Percentiles rank a stretch among this genome's conserved stretches.
These are phyloP conservation scores for Linnemannia exigua DNA, from an alignment of 192 early-diverging fungal genomes.

Conservation along the genomic window DNA sequence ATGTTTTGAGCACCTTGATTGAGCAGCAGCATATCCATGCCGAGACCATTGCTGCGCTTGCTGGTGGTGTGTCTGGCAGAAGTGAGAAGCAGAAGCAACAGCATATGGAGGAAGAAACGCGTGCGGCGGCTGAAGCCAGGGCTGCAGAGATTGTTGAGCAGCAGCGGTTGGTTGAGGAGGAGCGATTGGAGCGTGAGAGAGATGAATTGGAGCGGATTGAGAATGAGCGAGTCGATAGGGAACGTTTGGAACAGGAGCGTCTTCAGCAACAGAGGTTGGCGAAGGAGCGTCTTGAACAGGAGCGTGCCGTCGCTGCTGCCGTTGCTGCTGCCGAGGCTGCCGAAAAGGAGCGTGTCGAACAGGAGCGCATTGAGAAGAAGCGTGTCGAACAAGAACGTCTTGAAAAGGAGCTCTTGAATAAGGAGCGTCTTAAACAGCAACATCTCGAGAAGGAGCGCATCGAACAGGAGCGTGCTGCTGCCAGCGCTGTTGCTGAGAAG, in stretches of 20 bases:
- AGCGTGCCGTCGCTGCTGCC: background rate
- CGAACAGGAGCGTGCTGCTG: slow-evolving; percentile 18
- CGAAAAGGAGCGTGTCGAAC: slow-evolving; percentile 2
- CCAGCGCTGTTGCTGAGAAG: slow-evolving; percentile 1
- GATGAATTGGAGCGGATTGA: background rate
- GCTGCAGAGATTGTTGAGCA: background rate
- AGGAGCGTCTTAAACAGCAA: slow-evolving; percentile 17
- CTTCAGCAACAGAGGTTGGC: slow-evolving; percentile 5
- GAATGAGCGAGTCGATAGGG: background rate
- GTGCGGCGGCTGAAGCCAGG: background rate
- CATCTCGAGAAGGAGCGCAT: slow-evolving; percentile 21
- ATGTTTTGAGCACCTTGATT: slow-evolving; percentile 51
- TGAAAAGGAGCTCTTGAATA: background rate
- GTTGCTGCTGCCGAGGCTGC: background rate
- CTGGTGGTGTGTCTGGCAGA: background rate
- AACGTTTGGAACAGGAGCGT: background rate
- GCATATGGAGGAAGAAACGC: background rate
- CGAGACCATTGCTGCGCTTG: slow-evolving; percentile 12
- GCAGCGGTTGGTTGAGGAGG: background rate
- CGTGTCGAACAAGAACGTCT: background rate
- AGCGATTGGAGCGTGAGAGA: background rate
- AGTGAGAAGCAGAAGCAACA: background rate
- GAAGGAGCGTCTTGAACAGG: slow-evolving; percentile 3
- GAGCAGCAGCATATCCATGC: slow-evolving; percentile 47
- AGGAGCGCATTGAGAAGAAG: slow-evolving; percentile 11